Evolutionary conservation across 2,329 filamentous ascomycete species (phyloP), one percentile per base, ranked within the genome.

Genomic region (Calycina herbarum): DNA sequence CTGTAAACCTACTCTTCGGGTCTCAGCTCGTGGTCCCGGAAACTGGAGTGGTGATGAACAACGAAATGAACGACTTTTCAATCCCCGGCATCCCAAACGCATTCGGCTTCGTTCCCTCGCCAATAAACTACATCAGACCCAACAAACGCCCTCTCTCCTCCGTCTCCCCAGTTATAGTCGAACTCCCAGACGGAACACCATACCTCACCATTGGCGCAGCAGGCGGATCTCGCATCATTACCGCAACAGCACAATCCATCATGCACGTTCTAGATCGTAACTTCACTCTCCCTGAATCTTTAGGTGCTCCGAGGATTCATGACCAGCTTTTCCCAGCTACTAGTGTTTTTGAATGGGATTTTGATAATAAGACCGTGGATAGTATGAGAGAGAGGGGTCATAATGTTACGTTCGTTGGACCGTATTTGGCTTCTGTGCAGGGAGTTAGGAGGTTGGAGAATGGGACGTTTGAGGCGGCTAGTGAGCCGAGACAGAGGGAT

Each of bases 1-100:
- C 94, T 0, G 82, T 97, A 64, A 97, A 97, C 77, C 82, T 95
- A 4, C 82, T 95, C 2, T 98, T 96, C 72, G 94, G 94, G 57
- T 89, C 88, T 33, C 83, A 87, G 24, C 77, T 96, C 69, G 87
- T 96, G 78, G 90, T 94, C 0, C 92, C 93, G 0, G 85, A 89
- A 71, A 94, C 93, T 65, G 75, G 75, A 0, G 70, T 73, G 15
- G 72, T 76, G 54, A 66, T 70, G 31, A 89, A 88, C 77, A 82
- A 88, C 76, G 84, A 89, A 77, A 86, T 86, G 83, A 85, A 89
- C 80, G 93, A 96, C 79, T 97, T 97, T 80, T 92, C 89, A 59
- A 93, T 96, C 72, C 94, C 94, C 0, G 86, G 86, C 62, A 80
- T 84, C 1, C 83, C 82, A 65, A 97, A 97, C 76, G 87, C 89